Percentiles rank a stretch among this genome's conserved stretches.
Evolutionary conservation across 805 yeast genomes (phyloP).

Genomic region (Candida hungchunana): DNA sequence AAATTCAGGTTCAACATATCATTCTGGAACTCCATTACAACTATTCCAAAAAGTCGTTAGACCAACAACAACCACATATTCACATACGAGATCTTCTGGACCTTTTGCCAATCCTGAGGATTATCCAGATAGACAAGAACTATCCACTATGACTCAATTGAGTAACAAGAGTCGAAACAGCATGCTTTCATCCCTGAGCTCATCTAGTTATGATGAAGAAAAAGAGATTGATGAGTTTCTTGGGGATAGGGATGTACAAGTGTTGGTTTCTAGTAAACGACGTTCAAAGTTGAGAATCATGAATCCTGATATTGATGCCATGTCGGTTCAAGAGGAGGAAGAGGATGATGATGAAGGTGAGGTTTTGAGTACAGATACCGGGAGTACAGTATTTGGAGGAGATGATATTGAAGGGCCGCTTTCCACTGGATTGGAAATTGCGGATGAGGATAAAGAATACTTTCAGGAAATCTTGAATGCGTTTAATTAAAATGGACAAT

Average conservation of each 20-base stretch:
- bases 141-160: conserved; percentile 14
- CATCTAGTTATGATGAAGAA: conserved; percentile 15
- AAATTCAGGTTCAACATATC: too few species aligned
- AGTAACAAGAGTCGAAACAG: conserved; percentile 14
- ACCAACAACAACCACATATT: background rate
- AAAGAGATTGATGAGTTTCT: conserved; percentile 39
- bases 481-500: too few species aligned
- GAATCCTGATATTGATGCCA: conserved; percentile 50
- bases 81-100: conserved; percentile 2
- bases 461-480: too few species aligned
- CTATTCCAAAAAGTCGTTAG: conserved; percentile 4
- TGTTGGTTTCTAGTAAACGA: conserved; percentile 62
- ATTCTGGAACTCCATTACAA: conserved; percentile 3
- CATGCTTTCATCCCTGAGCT: conserved; percentile 2
- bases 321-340: too few species aligned
- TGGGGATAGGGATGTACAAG: conserved; percentile 61
- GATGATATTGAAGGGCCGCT: conserved; percentile 1
- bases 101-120: conserved; percentile 27
- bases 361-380: conserved; percentile 6
- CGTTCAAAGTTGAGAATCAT: conserved; percentile 55
- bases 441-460: too few species aligned
- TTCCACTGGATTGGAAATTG: background rate
- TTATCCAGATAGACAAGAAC: conserved; percentile 19
- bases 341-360: conserved; percentile 16
- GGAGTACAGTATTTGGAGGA: conserved; percentile 4